Percentiles rank a stretch among this genome's conserved stretches.
Conservation (phyloP, 805 yeast genomes). For the Wickerhamomyces xylosicus region DNA sequence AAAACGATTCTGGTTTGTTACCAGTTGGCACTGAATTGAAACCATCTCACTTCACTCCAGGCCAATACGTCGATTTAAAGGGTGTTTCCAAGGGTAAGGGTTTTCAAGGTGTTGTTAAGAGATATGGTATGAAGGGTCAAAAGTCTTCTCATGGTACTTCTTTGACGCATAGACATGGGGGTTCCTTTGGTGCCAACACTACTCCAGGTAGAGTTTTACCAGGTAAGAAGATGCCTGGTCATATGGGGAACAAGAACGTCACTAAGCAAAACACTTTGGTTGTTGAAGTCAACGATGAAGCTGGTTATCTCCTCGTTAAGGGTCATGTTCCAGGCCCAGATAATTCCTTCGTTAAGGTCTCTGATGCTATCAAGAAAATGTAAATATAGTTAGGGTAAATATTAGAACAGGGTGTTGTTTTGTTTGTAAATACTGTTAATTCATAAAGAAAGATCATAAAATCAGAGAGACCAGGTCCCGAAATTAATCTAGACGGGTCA, state of each 20-base stretch:
- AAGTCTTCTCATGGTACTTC: constrained; percentile 95
- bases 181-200: constrained; percentile 94
- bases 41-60: constrained; percentile 77
- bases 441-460: not conserved
- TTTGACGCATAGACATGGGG: constrained; percentile 86
- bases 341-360: constrained; percentile 60
- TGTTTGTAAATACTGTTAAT: not conserved
- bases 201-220: constrained; percentile 95
- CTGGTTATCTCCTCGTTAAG: constrained; percentile 73
- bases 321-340: constrained; percentile 91
- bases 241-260: constrained; percentile 72
- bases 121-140: constrained; percentile 83
- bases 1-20: constrained; percentile 51
- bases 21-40: constrained; percentile 69
- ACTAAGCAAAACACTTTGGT: constrained; percentile 73
- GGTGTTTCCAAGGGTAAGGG: constrained; percentile 90
- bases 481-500: too few relatives aligned
- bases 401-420: too few relatives aligned
- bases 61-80: constrained; percentile 76
- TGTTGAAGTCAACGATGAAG: constrained; percentile 68
- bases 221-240: constrained; percentile 97
- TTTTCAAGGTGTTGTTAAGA: constrained; percentile 95
- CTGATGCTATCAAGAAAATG: constrained; percentile 59
- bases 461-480: not conserved
- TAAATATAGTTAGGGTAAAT: constrained; percentile 3